Conservation (phyloP, 2,329 filamentous ascomycete species). For the Alternaria sp. region DNA sequence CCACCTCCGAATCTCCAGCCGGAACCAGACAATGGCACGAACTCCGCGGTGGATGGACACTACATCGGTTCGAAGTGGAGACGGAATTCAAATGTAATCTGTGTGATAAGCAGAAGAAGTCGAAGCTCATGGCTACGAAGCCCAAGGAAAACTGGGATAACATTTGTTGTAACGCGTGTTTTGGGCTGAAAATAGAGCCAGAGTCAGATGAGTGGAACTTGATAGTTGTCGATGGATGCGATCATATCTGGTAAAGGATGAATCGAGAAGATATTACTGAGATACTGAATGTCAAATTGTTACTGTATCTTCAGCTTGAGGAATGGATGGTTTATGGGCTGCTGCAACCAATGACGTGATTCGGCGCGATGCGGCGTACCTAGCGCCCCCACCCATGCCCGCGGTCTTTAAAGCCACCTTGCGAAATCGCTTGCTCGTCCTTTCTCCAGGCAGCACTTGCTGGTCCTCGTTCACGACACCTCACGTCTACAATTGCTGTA, state of each 20-base stretch:
- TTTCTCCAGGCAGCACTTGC: conserved; percentile 47
- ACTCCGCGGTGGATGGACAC: not conserved
- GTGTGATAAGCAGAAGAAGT: not conserved
- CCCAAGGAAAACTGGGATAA: not conserved
- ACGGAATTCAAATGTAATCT: not conserved
- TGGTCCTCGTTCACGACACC: conserved; percentile 42
- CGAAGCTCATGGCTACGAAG: not conserved
- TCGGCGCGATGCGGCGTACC: conserved; percentile 9
- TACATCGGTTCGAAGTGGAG: not conserved
- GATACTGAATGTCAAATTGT: not conserved
- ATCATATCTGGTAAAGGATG: not conserved
- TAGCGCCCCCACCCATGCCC: conserved; percentile 18
- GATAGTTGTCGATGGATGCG: not conserved
- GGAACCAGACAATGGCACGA: not conserved
- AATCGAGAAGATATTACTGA: not conserved
- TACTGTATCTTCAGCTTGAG: not conserved
- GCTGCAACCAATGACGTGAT: conserved; percentile 17
- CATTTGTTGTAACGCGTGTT: conserved; percentile 1
- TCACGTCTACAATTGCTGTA: conserved; percentile 30
- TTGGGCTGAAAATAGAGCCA: not conserved
- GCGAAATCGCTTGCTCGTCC: conserved; percentile 28
- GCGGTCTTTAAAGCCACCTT: conserved; percentile 30
- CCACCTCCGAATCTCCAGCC: not conserved
- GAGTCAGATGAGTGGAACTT: not conserved
- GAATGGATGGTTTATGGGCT: not conserved